Evolutionary conservation across 2,329 filamentous ascomycete genomes (phyloP), one percentile per base, ranked within the genome.

Genomic region (Aspergillus nomiae): DNA sequence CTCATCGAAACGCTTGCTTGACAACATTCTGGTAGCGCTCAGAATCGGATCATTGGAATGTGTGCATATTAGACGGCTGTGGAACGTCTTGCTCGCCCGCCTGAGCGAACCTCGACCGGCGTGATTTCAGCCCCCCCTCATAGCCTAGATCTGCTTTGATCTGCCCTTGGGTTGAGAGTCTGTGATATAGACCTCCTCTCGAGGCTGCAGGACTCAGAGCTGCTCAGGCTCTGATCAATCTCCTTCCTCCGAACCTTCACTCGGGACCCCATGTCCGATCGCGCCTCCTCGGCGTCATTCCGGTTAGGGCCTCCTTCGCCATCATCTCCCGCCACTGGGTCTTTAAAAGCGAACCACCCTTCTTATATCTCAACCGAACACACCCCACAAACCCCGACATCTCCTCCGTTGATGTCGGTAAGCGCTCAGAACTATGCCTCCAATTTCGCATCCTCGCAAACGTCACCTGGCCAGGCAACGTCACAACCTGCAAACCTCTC

Each of bases 321-420:
- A 63, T 75, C 78, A 24, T 81, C 80, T 69, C 77, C 79, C 62
- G 73, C 78, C 62, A 70, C 74, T 62, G 77, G 73, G 58, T 74
- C 72, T 68, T 65, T 76, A 55, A 81, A 81, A 72, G 75, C 74
- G 69, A 74, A 67, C 63, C 66, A 60, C 57, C 68, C 68, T 57
- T 69, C 71, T 28, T 67, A 65, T 58, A 64, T 70, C 65, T 69
- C 73, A 58, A 73, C 70, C 67, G 75, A 74, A 62, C 72, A 74
- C 60, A 73, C 72, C 36, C 76, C 76, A 41, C 76, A 77, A 63
- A 77, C 76, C 43, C 76, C 76, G 67, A 78, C 75, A 71, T 81
- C 79, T 64, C 76, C 78, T 79, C 77, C 78, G 75, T 82, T 81
- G 76, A 83, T 83, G 81, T 82, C 80, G 77, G 78, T 81, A 73